These are phyloP conservation scores for Sarocladium strictum DNA, from an alignment of 2,329 filamentous ascomycete species.

Conservation along the genomic window DNA sequence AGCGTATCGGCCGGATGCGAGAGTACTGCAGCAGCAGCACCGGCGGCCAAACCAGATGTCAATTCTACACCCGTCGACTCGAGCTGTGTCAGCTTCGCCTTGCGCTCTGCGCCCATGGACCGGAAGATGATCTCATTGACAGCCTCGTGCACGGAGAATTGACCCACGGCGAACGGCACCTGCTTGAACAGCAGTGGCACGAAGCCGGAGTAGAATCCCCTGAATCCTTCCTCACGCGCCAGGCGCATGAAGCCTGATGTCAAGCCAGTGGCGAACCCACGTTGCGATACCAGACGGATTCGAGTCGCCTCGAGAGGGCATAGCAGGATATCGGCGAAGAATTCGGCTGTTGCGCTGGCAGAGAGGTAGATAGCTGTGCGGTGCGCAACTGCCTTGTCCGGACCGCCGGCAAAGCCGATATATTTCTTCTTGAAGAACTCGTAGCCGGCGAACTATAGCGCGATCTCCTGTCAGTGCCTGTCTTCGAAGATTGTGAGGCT, in stretches of 20 bases:
- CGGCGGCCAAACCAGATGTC: conserved; percentile 77
- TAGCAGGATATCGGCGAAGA: conserved; percentile 73
- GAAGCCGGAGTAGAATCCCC: conserved; percentile 88
- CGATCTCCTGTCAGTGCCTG: not conserved
- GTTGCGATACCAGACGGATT: conserved; percentile 75
- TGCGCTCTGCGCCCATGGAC: conserved; percentile 57
- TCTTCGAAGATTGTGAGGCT: no score
- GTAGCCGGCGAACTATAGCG: conserved; percentile 68
- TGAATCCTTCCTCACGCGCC: conserved; percentile 66
- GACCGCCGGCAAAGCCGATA: conserved; percentile 60
- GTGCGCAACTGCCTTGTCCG: conserved; percentile 35
- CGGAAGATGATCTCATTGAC: conserved; percentile 72
- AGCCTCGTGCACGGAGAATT: conserved; percentile 92
- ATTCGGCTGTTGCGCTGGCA: conserved; percentile 62
- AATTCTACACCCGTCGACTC: conserved; percentile 80
- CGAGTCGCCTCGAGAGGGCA: conserved; percentile 84
- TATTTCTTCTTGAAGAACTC: conserved; percentile 91
- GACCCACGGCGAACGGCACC: conserved; percentile 89
- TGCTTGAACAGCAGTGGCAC: conserved; percentile 82
- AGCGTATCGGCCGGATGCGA: conserved; percentile 79
- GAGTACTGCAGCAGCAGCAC: conserved; percentile 81
- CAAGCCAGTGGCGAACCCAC: conserved; percentile 68
- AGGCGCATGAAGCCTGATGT: conserved; percentile 69
- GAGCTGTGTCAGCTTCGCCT: conserved; percentile 61
- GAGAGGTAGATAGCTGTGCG: conserved; percentile 64